Percentiles rank a stretch among this genome's conserved stretches.
Conservation (phyloP, 352 stramenopile species). For the Blastocystis sp. region DNA sequence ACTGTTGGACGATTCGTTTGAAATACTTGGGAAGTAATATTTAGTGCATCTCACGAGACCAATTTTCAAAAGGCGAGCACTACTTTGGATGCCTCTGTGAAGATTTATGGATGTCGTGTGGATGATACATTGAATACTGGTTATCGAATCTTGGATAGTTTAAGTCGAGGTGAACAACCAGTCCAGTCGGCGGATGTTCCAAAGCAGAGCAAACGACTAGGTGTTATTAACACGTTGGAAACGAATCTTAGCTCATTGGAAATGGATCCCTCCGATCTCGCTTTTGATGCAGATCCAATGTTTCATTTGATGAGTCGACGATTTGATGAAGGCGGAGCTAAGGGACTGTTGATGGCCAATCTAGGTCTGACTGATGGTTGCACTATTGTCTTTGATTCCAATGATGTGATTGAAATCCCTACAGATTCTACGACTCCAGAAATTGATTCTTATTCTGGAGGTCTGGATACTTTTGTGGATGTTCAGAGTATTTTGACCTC, state of each 20-base stretch:
- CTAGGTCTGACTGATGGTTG: constrained; percentile 74
- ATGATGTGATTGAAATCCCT: constrained; percentile 69
- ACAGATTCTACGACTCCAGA: neutral
- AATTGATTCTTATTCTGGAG: neutral
- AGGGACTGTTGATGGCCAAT: constrained; percentile 76
- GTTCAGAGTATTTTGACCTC: neutral
- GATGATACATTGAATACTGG: constrained; percentile 93
- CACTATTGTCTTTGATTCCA: constrained; percentile 78
- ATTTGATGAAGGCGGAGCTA: constrained; percentile 78
- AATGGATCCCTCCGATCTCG: constrained; percentile 75
- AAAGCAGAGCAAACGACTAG: constrained; percentile 3
- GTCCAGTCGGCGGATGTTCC: neutral
- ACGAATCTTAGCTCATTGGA: constrained; percentile 72
- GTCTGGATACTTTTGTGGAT: neutral
- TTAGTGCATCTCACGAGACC: constrained; percentile 13
- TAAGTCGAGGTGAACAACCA: constrained; percentile 77
- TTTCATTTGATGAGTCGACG: constrained; percentile 80
- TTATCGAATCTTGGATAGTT: constrained; percentile 93
- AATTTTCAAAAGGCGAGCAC: constrained; percentile 96
- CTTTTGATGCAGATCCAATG: constrained; percentile 78
- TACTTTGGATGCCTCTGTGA: constrained; percentile 92
- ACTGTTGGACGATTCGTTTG: constrained; percentile 2
- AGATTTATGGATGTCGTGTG: constrained; percentile 97
- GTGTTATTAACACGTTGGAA: constrained; percentile 37
- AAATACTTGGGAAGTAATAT: neutral